These are phyloP conservation scores for Arctium lappa DNA, from an alignment of 129 eudicot species.

Conservation along the genomic window DNA sequence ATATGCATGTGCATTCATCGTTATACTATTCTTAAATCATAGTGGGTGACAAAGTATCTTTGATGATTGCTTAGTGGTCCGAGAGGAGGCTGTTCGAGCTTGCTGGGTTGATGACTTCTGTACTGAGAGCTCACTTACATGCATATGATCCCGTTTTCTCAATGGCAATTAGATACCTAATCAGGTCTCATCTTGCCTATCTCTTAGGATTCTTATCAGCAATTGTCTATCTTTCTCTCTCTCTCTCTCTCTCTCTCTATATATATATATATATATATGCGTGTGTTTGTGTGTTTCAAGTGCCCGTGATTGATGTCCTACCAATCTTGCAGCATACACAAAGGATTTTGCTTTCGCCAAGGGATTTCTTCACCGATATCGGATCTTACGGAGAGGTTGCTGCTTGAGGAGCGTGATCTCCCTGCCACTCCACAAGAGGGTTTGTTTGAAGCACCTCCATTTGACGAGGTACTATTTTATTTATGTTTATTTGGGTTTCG, in stretches of 20 bases:
- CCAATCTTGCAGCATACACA: constrained; percentile 73
- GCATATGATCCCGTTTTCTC: constrained; percentile 91
- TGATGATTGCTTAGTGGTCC: constrained; percentile 72
- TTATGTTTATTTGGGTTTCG: background rate
- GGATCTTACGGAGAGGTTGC: constrained; percentile 89
- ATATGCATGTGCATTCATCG: background rate
- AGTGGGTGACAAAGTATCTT: background rate
- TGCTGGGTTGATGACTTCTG: constrained; percentile 87
- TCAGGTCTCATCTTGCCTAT: constrained; percentile 46
- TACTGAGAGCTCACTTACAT: constrained; percentile 82
- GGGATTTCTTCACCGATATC: constrained; percentile 87
- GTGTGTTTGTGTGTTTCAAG: background rate
- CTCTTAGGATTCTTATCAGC: background rate
- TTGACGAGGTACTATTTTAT: constrained; percentile 69
- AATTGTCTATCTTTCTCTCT: background rate
- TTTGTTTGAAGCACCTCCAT: constrained; percentile 84
- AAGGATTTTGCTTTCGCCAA: constrained; percentile 85
- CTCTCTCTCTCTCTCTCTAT: background rate
- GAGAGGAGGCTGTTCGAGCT: constrained; percentile 86
- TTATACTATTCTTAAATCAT: background rate
- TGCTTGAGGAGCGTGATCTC: constrained; percentile 91
- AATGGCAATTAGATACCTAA: constrained; percentile 89
- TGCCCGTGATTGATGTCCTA: constrained; percentile 4
- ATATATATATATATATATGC: background rate
- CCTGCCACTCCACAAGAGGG: constrained; percentile 84